Conservation (phyloP, 2,329 filamentous ascomycete genomes). For the Didymella pinodella region DNA sequence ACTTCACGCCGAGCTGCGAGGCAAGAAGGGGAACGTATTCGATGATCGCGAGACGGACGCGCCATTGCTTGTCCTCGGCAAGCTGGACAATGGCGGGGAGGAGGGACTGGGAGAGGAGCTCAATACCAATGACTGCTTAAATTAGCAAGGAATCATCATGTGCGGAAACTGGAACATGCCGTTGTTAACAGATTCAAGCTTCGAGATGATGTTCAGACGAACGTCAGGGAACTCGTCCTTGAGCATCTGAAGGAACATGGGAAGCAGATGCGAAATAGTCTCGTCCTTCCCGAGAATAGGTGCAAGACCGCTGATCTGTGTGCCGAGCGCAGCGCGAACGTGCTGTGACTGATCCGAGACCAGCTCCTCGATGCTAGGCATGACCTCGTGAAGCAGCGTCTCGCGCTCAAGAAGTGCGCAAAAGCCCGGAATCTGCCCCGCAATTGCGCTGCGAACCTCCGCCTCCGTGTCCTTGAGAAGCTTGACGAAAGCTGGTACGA, state of each 20-base stretch:
- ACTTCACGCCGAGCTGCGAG: slow-evolving; percentile 93
- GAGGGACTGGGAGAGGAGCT: slow-evolving; percentile 93
- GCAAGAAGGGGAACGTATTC: slow-evolving; percentile 98
- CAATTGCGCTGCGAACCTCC: slow-evolving; percentile 95
- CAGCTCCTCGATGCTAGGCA: slow-evolving; percentile 94
- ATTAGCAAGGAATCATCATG: slow-evolving; percentile 21
- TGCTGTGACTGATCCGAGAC: slow-evolving; percentile 97
- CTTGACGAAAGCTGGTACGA: slow-evolving; percentile 97
- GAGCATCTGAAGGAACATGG: slow-evolving; percentile 99
- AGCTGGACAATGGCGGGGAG: slow-evolving; percentile 97
- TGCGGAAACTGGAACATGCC: slow-evolving; percentile 60
- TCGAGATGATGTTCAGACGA: slow-evolving; percentile 98
- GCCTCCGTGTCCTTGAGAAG: slow-evolving; percentile 97
- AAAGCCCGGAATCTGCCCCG: slow-evolving; percentile 95
- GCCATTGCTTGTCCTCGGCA: slow-evolving; percentile 99
- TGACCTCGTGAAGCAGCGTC: slow-evolving; percentile 91
- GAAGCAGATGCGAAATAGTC: slow-evolving; percentile 93
- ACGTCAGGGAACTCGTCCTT: slow-evolving; percentile 99
- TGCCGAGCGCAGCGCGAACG: slow-evolving; percentile 92
- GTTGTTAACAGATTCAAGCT: slow-evolving; percentile 97
- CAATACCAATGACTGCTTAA: slow-evolving; percentile 87
- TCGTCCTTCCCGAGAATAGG: slow-evolving; percentile 98
- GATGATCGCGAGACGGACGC: slow-evolving; percentile 96
- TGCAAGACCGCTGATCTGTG: slow-evolving; percentile 94
- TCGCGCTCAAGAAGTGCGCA: slow-evolving; percentile 87